Conservation (phyloP, 2,329 filamentous ascomycete genomes). For the Penicillium glabrum region DNA sequence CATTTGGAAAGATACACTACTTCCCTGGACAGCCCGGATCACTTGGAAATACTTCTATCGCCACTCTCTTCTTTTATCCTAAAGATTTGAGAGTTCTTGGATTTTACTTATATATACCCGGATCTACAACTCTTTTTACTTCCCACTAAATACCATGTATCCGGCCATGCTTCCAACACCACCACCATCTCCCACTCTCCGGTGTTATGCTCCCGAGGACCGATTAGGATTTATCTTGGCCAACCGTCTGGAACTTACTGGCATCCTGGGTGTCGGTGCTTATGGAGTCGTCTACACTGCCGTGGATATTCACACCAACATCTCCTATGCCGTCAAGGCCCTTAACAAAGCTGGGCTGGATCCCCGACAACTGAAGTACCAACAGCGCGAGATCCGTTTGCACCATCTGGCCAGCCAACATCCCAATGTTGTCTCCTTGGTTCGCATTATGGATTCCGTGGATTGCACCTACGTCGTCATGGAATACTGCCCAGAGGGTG, state of each 20-base stretch:
- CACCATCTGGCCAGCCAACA: slow-evolving; percentile 88
- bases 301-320: slow-evolving; percentile 75
- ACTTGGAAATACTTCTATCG: not conserved
- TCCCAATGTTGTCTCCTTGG: slow-evolving; percentile 88
- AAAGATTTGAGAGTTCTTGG: slow-evolving; percentile 5
- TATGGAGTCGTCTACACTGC: slow-evolving; percentile 96
- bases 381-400: slow-evolving; percentile 87
- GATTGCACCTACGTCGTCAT: slow-evolving; percentile 96
- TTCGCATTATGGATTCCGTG: slow-evolving; percentile 86
- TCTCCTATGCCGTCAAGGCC: slow-evolving; percentile 92
- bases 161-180: slow-evolving; percentile 48
- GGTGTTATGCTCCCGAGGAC: slow-evolving; percentile 72
- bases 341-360: slow-evolving; percentile 93
- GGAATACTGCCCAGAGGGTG: slow-evolving; percentile 95
- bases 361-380: slow-evolving; percentile 81
- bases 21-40: not conserved
- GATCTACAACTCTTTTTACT: slow-evolving; percentile 4
- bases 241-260: slow-evolving; percentile 77
- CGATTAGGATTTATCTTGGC: slow-evolving; percentile 81
- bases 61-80: not conserved
- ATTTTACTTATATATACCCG: slow-evolving; percentile 16
- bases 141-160: slow-evolving; percentile 36
- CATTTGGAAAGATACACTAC: slow-evolving; percentile 1
- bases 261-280: slow-evolving; percentile 86
- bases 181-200: slow-evolving; percentile 43